Percentiles rank a stretch among this genome's conserved stretches.
These are phyloP conservation scores for Pichia terricola DNA, from an alignment of 1,139 yeast species.

Conservation along the genomic window DNA sequence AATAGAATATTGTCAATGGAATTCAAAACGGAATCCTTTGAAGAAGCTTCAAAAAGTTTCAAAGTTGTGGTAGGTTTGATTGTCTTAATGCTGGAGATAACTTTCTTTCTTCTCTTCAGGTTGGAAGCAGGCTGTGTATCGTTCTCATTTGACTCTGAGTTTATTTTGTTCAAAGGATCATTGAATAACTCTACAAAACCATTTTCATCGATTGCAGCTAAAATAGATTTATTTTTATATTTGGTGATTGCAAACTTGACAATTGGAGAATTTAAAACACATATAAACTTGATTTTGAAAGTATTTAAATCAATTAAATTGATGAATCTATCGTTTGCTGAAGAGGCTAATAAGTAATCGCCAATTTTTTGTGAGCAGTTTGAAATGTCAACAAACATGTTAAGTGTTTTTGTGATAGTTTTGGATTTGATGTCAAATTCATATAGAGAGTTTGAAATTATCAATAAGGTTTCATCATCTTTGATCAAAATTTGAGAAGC, in stretches of 20 bases:
- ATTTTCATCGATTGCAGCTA: slow-evolving; percentile 27
- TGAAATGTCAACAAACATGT: slow-evolving; percentile 30
- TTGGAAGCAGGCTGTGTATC: slow-evolving; percentile 1
- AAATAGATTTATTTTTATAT: slow-evolving; percentile 12
- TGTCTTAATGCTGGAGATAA: slow-evolving; percentile 27
- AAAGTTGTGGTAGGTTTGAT: slow-evolving; percentile 38
- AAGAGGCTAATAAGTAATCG: slow-evolving; percentile 52
- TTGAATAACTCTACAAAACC: slow-evolving; percentile 30
- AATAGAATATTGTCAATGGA: slow-evolving; percentile 29
- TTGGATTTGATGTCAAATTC: slow-evolving; percentile 34
- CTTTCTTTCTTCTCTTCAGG: slow-evolving; percentile 21
- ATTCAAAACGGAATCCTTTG: slow-evolving; percentile 1
- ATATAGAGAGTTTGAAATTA: slow-evolving; percentile 44
- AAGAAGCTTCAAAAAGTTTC: slow-evolving; percentile 25
- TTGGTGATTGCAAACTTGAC: slow-evolving; percentile 3
- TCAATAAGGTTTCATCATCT: slow-evolving; percentile 2
- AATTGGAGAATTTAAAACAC: slow-evolving; percentile 9
- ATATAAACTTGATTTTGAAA: slow-evolving; percentile 25
- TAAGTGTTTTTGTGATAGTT: slow-evolving; percentile 28
- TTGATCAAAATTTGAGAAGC: slow-evolving; percentile 3
- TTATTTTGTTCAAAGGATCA: slow-evolving; percentile 17
- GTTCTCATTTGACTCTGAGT: not conserved
- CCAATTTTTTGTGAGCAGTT: slow-evolving; percentile 5
- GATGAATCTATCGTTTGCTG: slow-evolving; percentile 69
- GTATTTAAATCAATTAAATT: slow-evolving; percentile 51